Evolutionary conservation across 495 filamentous ascomycete genomes (phyloP).

Genomic region (Podospora australis): DNA sequence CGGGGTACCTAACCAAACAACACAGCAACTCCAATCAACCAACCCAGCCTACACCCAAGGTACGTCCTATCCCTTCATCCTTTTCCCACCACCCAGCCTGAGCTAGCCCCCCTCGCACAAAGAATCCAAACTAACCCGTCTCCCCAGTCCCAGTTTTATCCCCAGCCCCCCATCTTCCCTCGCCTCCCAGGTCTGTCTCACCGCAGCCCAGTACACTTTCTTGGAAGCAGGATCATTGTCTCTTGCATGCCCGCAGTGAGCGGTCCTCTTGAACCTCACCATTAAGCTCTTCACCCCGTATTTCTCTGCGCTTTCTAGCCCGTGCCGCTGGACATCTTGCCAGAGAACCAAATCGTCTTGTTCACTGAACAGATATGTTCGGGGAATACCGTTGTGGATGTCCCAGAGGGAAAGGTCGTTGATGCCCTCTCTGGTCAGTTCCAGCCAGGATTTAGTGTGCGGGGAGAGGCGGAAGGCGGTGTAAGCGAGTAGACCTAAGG

Average conservation of each 20-base stretch:
- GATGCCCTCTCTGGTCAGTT: slow-evolving; percentile 17
- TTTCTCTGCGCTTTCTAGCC: too few relatives aligned
- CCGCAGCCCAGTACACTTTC: slow-evolving; percentile 20
- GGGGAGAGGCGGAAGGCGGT: not conserved
- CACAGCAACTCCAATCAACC: too few relatives aligned
- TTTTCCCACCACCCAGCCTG: not conserved
- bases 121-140: slow-evolving; percentile 4
- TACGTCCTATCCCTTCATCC: not conserved
- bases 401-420: slow-evolving; percentile 22
- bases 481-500: not conserved
- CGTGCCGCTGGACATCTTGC: slow-evolving; percentile 30
- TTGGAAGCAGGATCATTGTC: slow-evolving; percentile 8
- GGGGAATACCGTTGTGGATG: not conserved
- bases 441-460: not conserved
- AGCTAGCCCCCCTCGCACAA: not conserved
- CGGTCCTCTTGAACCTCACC: slow-evolving; percentile 26
- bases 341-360: slow-evolving; percentile 28
- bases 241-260: slow-evolving; percentile 30
- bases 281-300: slow-evolving; percentile 16
- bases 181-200: slow-evolving; percentile 20
- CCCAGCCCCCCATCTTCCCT: slow-evolving; percentile 9
- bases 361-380: slow-evolving; percentile 32
- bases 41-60: not conserved
- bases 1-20: too few relatives aligned
- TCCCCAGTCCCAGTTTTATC: not conserved